Evolutionary conservation across 768 basidiomycete genomes (phyloP).

Genomic region (Leccinum boreale): DNA sequence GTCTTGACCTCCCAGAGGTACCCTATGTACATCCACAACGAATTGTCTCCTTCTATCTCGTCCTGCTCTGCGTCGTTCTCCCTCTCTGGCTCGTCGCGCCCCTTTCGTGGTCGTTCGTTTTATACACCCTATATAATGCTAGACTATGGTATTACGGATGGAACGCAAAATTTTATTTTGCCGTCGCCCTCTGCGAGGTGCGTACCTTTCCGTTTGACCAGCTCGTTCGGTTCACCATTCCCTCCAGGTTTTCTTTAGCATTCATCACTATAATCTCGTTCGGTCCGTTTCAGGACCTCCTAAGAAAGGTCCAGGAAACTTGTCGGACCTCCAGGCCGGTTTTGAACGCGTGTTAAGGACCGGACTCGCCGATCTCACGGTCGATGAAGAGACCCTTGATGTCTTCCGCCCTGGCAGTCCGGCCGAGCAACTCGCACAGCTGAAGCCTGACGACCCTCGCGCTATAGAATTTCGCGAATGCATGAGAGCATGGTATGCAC

Average conservation of each 20-base stretch:
- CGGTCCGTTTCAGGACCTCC: slow-evolving; percentile 45
- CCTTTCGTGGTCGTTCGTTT: slow-evolving; percentile 60
- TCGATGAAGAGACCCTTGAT: slow-evolving; percentile 53
- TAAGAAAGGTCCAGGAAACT: slow-evolving; percentile 43
- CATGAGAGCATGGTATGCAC: slow-evolving; percentile 52
- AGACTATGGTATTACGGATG: slow-evolving; percentile 41
- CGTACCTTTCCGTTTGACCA: slow-evolving; percentile 7
- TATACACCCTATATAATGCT: slow-evolving; percentile 44
- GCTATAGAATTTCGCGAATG: slow-evolving; percentile 70
- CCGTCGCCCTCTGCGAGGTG: slow-evolving; percentile 59
- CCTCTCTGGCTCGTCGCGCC: slow-evolving; percentile 66
- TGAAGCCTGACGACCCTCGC: slow-evolving; percentile 64
- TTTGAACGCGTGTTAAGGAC: slow-evolving; percentile 62
- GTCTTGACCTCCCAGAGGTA: slow-evolving; percentile 30
- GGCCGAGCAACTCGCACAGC: slow-evolving; percentile 51
- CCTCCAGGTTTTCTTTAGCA: slow-evolving; percentile 62
- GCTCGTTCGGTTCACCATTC: background rate
- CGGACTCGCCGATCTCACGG: slow-evolving; percentile 56
- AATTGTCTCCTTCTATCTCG: slow-evolving; percentile 53
- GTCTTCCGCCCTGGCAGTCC: slow-evolving; percentile 56
- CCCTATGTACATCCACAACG: slow-evolving; percentile 39
- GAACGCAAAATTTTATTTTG: slow-evolving; percentile 40
- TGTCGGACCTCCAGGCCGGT: slow-evolving; percentile 54
- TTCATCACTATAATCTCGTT: slow-evolving; percentile 57
- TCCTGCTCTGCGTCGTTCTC: slow-evolving; percentile 51